These are phyloP conservation scores for Botryosphaeria dothidea DNA, from an alignment of 2,329 filamentous ascomycete genomes.

Conservation along the genomic window DNA sequence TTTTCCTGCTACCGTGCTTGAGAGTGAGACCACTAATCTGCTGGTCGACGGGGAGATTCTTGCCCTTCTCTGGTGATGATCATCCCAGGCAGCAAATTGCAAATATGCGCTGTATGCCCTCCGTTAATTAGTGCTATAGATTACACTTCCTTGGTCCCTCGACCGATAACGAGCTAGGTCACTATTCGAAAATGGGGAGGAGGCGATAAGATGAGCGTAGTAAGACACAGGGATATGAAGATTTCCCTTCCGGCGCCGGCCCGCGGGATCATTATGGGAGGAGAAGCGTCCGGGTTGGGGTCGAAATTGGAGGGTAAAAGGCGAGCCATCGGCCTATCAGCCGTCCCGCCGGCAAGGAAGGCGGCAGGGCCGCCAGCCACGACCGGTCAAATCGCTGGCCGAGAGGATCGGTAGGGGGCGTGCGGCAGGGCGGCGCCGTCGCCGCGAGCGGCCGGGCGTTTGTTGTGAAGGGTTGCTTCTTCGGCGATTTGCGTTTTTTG, in stretches of 20 bases:
- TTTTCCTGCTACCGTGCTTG: neutral
- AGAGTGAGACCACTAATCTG: neutral
- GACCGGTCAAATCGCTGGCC: neutral
- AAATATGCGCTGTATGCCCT: neutral
- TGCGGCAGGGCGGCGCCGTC: neutral
- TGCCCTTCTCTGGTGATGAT: neutral
- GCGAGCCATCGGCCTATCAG: neutral
- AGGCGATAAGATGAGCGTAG: neutral
- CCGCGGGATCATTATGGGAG: neutral
- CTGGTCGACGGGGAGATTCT: neutral
- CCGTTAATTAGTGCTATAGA: neutral
- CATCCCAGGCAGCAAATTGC: neutral
- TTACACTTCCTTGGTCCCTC: neutral
- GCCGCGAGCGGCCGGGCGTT: neutral
- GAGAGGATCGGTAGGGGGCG: neutral
- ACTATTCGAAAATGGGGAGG: neutral
- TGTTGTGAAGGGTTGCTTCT: too few relatives aligned
- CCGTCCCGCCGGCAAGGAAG: neutral
- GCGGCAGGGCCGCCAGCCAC: neutral
- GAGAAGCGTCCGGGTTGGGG: neutral
- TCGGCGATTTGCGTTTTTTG: too few relatives aligned
- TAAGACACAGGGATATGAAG: neutral
- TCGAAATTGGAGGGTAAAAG: neutral
- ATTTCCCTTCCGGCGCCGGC: neutral
- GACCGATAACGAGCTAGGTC: neutral